A percentile compares a stretch with the other conserved stretches of the same genome.
These are phyloP conservation scores for Fusarium subtropicale DNA, from an alignment of 2,329 filamentous ascomycete genomes.

Conservation along the genomic window DNA sequence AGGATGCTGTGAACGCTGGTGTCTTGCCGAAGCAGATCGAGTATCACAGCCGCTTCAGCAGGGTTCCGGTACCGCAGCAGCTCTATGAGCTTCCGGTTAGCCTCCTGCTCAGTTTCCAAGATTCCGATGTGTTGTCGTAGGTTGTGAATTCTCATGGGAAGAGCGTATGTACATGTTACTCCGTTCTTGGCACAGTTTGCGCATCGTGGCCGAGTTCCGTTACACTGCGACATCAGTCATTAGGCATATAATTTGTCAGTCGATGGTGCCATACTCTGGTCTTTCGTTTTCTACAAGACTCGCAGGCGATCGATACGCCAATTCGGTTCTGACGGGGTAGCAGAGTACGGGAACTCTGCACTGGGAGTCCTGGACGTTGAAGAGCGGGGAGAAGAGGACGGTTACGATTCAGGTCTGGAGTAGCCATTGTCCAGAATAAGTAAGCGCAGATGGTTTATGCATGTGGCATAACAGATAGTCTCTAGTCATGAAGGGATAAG, in stretches of 20 bases:
- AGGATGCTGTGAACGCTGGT: background rate
- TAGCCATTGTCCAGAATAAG: background rate
- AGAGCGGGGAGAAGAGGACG: slow-evolving; percentile 14
- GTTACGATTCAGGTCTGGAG: background rate
- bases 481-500: background rate
- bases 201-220: slow-evolving; percentile 4
- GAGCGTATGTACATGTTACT: background rate
- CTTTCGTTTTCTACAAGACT: slow-evolving; percentile 16
- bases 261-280: background rate
- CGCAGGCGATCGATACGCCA: slow-evolving; percentile 11
- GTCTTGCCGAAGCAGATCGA: slow-evolving; percentile 11
- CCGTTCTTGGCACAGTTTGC: background rate
- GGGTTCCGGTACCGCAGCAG: background rate
- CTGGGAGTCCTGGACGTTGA: background rate
- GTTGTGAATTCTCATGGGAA: background rate
- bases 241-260: fast-evolving
- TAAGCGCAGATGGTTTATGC: fast-evolving
- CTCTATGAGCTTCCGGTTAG: background rate
- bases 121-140: background rate
- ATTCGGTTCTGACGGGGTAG: background rate
- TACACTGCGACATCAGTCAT: slow-evolving; percentile 4
- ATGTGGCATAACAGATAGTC: background rate
- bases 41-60: slow-evolving; percentile 1
- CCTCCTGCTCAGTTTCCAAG: background rate
- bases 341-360: fast-evolving